These are phyloP conservation scores for Yamadazyma nakazawae DNA, from an alignment of 805 yeast species.

Conservation along the genomic window DNA sequence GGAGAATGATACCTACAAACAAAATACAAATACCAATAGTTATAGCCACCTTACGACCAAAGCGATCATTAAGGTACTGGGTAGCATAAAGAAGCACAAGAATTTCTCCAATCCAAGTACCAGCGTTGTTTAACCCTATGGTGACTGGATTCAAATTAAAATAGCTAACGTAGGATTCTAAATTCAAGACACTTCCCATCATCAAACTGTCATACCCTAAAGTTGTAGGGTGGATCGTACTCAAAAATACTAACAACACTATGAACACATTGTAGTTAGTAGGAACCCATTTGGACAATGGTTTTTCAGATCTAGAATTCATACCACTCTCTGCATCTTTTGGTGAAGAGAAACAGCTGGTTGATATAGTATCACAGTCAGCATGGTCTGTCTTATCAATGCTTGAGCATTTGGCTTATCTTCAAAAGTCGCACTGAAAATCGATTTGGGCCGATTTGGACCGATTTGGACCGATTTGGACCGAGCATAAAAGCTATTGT, in stretches of 20 bases:
- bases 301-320: background rate
- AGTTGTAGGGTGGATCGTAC: slow-evolving; percentile 10
- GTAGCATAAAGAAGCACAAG: slow-evolving; percentile 3
- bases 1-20: slow-evolving; percentile 34
- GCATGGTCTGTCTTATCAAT: too few species aligned
- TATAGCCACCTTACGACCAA: slow-evolving; percentile 30
- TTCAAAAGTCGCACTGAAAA: too few species aligned
- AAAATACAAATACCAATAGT: slow-evolving; percentile 20
- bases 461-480: too few species aligned
- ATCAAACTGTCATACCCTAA: slow-evolving; percentile 12
- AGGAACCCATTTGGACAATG: slow-evolving; percentile 9
- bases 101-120: slow-evolving; percentile 13
- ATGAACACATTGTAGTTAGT: slow-evolving; percentile 5
- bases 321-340: background rate
- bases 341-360: background rate
- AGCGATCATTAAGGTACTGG: slow-evolving; percentile 5
- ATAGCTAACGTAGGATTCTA: slow-evolving; percentile 9
- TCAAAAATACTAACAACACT: slow-evolving; percentile 1
- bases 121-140: slow-evolving; percentile 14
- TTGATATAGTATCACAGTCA: background rate
- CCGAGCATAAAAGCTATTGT: too few species aligned
- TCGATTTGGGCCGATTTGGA: too few species aligned
- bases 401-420: too few species aligned
- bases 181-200: slow-evolving; percentile 12
- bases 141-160: slow-evolving; percentile 9